phyloP scores from a whole-genome alignment of 768 basidiomycete species.

The Boletus vinaceobasis region DNA sequence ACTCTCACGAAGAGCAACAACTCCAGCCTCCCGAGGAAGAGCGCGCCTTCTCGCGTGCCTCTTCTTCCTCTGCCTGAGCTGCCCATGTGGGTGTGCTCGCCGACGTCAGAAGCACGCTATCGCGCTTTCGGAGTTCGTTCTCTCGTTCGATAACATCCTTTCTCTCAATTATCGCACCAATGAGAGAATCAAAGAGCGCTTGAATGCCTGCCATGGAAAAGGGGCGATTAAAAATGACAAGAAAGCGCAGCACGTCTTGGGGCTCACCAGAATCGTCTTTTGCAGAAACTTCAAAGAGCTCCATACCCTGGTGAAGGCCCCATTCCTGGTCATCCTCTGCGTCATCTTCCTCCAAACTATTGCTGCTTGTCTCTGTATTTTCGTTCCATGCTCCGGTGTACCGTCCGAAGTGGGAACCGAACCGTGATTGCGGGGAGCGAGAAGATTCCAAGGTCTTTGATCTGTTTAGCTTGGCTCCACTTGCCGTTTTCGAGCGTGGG shows the following conservation, averaged over 20 bases:
- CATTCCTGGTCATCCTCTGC: slow-evolving; percentile 56
- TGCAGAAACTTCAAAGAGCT: slow-evolving; percentile 87
- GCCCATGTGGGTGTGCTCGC: slow-evolving; percentile 68
- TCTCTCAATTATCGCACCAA: slow-evolving; percentile 71
- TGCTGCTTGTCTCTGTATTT: slow-evolving; percentile 57
- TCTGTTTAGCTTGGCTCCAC: slow-evolving; percentile 30
- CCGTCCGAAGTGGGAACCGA: slow-evolving; percentile 53
- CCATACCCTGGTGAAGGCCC: slow-evolving; percentile 81
- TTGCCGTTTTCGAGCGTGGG: slow-evolving; percentile 49
- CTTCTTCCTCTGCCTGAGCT: slow-evolving; percentile 78
- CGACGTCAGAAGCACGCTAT: slow-evolving; percentile 76
- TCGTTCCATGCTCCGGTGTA: slow-evolving; percentile 54
- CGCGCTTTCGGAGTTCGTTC: slow-evolving; percentile 73
- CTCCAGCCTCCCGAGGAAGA: slow-evolving; percentile 54
- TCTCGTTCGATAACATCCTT: slow-evolving; percentile 80
- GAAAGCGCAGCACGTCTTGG: background rate
- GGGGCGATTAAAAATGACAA: slow-evolving; percentile 14
- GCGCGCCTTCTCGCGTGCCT: slow-evolving; percentile 54
- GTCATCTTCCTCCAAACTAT: slow-evolving; percentile 65
- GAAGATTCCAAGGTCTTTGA: slow-evolving; percentile 39
- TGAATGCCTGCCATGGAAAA: slow-evolving; percentile 59
- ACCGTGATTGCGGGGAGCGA: slow-evolving; percentile 48
- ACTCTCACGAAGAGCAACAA: slow-evolving; percentile 55
- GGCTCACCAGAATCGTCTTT: slow-evolving; percentile 76
- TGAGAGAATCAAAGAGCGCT: slow-evolving; percentile 74